Evolutionary conservation across 1,139 yeast genomes (phyloP), one percentile per base, ranked within the genome.

Genomic region (Geotrichum citri-aurantii): DNA sequence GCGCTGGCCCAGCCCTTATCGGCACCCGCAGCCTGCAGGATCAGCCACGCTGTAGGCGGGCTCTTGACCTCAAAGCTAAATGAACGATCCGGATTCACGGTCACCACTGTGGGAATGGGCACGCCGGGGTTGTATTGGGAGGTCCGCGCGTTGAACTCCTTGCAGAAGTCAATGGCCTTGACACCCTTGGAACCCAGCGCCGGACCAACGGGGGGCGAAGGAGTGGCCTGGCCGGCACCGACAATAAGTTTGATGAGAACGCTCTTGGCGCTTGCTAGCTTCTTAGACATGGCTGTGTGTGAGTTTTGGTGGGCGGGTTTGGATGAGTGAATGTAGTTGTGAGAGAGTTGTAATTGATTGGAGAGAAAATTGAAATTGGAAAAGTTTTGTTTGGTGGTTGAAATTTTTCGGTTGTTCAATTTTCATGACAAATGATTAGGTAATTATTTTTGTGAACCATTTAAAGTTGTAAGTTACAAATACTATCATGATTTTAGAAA

Each of bases 121-220:
- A 83, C 83, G 52, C 96, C 97, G 24, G 95, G 91, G 60, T 81
- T 81, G 69, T 81, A 85, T 66, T 85, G 84, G 17, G 97, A 96
- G 14, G 98, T 91, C 74, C 97, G 84, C 50, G 99, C 99, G 72
- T 95, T 93, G 78, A 95, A 95, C 73, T 93, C 98, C 75, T 93
- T 95, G 78, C 99, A 93, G 70, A 93, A 93, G 73, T 95, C 99
- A 69, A 93, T 95, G 64, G 99, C 98, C 73, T 95, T 95, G 59
- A 93, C 96, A 77, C 99, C 99, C 73, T 93, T 92, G 61, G 99
- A 93, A 65, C 99, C 99, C 59, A 93, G 79, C 0, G 99, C 99
- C 47, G 99, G 99, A 65, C 99, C 99, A 24, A 93, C 98, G 6
- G 99, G 99, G 42, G 99, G 99, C 1, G 97, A 87, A 49, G 99